phyloP scores from a whole-genome alignment of 306 rosid species.

The Acacia melanoxylon region DNA sequence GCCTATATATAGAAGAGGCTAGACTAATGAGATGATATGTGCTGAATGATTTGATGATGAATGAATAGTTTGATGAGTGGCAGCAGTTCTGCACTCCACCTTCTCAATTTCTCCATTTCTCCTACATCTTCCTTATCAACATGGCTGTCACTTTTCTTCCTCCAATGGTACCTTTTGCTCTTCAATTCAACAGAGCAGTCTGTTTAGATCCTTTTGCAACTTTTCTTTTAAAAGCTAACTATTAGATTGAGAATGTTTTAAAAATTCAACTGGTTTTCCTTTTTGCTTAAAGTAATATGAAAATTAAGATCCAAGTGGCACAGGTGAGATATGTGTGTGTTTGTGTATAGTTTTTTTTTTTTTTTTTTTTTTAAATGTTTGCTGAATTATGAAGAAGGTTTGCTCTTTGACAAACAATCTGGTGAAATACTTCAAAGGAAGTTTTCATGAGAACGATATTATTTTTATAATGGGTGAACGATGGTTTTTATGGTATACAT shows the following conservation, averaged over 20 bases:
- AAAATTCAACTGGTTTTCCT: background rate
- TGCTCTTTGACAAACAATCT: background rate
- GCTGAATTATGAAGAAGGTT: background rate
- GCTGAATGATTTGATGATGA: no score
- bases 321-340: background rate
- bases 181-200: conserved; percentile 8
- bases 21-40: no score
- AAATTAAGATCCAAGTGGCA: background rate
- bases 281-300: background rate
- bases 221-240: background rate
- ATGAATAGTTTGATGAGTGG: no score
- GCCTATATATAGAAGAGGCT: no score
- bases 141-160: background rate
- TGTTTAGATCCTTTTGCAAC: background rate
- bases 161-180: conserved; percentile 13
- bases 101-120: no score
- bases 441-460: background rate
- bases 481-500: background rate
- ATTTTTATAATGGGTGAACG: background rate
- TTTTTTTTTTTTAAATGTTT: background rate
- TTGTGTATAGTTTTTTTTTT: background rate
- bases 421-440: background rate
- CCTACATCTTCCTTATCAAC: no score
- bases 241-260: background rate
- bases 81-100: no score